Percentiles rank a stretch among this genome's conserved stretches.
phyloP scores from a whole-genome alignment of 1,139 yeast species.

The Kodamaea derodonti region DNA sequence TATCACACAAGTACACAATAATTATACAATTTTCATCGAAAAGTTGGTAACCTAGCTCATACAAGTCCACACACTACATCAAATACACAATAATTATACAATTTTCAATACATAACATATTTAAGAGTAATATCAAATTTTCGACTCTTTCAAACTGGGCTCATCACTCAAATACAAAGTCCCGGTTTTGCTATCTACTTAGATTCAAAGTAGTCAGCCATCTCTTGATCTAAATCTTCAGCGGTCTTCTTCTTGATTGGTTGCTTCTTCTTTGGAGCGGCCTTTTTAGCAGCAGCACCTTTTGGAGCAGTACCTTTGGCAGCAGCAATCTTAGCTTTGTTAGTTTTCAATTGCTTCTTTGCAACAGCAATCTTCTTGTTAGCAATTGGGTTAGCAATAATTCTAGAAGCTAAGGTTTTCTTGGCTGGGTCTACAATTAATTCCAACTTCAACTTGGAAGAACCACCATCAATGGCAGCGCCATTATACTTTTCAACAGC shows the following conservation, averaged over 20 bases:
- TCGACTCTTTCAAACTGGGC: not conserved
- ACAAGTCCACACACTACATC: too few relatives aligned
- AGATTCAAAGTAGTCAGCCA: slow-evolving; percentile 74
- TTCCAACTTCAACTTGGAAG: slow-evolving; percentile 74
- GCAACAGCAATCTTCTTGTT: slow-evolving; percentile 22
- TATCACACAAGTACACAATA: not conserved
- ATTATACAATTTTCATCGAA: slow-evolving; percentile 1
- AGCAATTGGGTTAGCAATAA: slow-evolving; percentile 44
- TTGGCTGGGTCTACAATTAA: slow-evolving; percentile 81
- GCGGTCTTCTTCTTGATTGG: slow-evolving; percentile 59
- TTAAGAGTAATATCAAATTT: not conserved
- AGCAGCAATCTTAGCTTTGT: slow-evolving; percentile 8
- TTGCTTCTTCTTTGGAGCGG: slow-evolving; percentile 18
- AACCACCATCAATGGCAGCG: slow-evolving; percentile 90
- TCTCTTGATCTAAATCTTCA: slow-evolving; percentile 89
- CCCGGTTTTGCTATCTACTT: not conserved
- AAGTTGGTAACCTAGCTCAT: too few relatives aligned
- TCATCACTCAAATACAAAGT: too few relatives aligned
- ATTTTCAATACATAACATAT: not conserved
- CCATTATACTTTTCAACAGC: slow-evolving; percentile 88
- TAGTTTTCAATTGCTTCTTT: slow-evolving; percentile 18
- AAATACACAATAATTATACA: not conserved
- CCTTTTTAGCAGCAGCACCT: slow-evolving; percentile 24
- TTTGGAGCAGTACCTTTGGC: slow-evolving; percentile 18
- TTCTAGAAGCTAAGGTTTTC: slow-evolving; percentile 72